Percentiles rank a stretch among this genome's conserved stretches.
Conservation (phyloP, 1,139 yeast species). For the Zygosaccharomyces sapae region DNA sequence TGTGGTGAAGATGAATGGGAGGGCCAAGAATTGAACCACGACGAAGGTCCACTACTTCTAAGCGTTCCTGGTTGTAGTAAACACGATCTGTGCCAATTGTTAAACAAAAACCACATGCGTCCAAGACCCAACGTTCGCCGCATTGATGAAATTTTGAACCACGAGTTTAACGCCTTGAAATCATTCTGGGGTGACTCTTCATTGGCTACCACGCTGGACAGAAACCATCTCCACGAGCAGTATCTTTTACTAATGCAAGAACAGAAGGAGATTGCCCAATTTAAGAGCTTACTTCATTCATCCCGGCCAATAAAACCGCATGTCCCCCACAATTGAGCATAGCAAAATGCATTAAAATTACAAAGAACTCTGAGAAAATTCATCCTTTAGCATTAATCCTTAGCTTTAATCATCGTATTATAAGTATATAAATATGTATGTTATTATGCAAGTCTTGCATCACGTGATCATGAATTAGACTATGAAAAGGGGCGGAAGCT, state of each 20-base stretch:
- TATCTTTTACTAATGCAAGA: constrained; percentile 20
- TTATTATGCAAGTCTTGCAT: neutral
- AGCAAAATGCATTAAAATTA: neutral
- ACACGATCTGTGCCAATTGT: constrained; percentile 14
- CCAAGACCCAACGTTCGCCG: constrained; percentile 22
- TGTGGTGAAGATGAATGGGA: constrained; percentile 25
- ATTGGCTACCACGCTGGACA: constrained; percentile 16
- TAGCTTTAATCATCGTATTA: neutral
- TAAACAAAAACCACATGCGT: constrained; percentile 11
- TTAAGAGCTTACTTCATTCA: neutral
- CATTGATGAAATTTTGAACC: constrained; percentile 19
- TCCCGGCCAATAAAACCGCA: neutral
- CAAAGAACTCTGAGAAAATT: neutral
- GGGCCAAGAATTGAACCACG: constrained; percentile 4
- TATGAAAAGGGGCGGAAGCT: neutral
- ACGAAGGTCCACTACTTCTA: constrained; percentile 10
- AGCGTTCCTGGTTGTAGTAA: constrained; percentile 19
- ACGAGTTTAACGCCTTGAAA: constrained; percentile 19
- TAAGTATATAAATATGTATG: neutral
- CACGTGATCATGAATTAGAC: neutral
- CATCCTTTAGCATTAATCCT: neutral
- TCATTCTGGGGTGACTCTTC: constrained; percentile 23
- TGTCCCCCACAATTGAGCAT: neutral
- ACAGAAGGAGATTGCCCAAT: constrained; percentile 12
- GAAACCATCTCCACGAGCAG: constrained; percentile 22